Evolutionary conservation across 139 green algal species (phyloP).

Genomic region (Chlamydomonas urium): DNA sequence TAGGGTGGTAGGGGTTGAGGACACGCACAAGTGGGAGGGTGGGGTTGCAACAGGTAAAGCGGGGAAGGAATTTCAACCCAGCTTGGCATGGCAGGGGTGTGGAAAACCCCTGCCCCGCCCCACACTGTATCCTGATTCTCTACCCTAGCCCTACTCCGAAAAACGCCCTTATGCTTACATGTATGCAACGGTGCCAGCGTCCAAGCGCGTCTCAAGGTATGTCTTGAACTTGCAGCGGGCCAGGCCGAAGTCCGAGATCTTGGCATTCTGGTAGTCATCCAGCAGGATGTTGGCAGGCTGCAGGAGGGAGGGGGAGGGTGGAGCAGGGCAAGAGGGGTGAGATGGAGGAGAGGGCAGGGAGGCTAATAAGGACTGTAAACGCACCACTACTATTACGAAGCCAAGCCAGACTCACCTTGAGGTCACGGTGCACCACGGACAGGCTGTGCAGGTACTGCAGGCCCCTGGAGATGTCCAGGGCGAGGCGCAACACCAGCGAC

Average conservation of each 20-base stretch:
- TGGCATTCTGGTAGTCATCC: constrained; percentile 29
- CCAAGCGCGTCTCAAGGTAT: constrained; percentile 22
- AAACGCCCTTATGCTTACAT: no score
- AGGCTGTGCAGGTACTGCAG: constrained; percentile 21
- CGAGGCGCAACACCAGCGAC: not conserved
- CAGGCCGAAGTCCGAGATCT: constrained; percentile 50
- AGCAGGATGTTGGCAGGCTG: constrained; percentile 75
- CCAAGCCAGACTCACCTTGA: no score
- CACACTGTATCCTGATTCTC: no score
- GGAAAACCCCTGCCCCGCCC: no score
- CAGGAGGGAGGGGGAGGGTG: constrained; percentile 65
- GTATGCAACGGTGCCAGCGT: constrained; percentile 32
- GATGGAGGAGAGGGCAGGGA: not conserved
- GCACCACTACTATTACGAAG: no score
- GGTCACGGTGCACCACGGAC: constrained; percentile 18
- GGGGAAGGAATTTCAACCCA: no score
- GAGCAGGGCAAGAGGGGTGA: not conserved
- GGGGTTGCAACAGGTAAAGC: no score
- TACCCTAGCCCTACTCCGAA: no score
- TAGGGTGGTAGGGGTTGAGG: no score
- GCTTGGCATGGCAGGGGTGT: no score
- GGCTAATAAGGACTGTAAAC: not conserved
- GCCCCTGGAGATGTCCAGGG: constrained; percentile 15
- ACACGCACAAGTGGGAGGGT: no score
- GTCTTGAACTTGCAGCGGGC: constrained; percentile 42